These are phyloP conservation scores for Rhodomyrtus psidioides DNA, from an alignment of 441 rosid genomes.

Conservation along the genomic window DNA sequence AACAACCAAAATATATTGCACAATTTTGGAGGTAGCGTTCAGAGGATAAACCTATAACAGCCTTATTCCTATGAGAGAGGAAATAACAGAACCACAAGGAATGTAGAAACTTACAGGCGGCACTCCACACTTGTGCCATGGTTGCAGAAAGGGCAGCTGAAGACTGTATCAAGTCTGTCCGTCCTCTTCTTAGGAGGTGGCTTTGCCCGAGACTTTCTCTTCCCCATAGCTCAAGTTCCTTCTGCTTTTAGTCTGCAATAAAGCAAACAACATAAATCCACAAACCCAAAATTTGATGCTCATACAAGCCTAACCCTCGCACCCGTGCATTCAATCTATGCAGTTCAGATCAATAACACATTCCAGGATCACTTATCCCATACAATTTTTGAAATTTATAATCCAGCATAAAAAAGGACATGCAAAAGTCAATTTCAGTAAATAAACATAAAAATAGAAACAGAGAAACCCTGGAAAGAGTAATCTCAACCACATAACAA, in stretches of 20 bases:
- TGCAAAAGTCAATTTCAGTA: not conserved
- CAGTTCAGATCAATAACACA: not conserved
- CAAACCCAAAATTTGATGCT: not conserved
- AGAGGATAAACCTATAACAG: not conserved
- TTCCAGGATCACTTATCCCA: not conserved
- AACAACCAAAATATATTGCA: not conserved
- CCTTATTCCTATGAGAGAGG: not conserved
- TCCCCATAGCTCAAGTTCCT: slow-evolving; percentile 48
- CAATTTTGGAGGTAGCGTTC: rapidly evolving
- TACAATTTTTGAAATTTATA: not conserved
- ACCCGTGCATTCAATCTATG: not conserved
- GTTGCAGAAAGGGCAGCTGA: slow-evolving; percentile 95
- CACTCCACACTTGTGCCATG: slow-evolving; percentile 95
- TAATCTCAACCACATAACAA: not conserved
- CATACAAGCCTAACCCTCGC: not conserved
- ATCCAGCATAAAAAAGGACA: not conserved
- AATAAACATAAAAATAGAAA: not conserved
- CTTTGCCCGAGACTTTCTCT: slow-evolving; percentile 90
- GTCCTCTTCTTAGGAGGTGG: slow-evolving; percentile 75
- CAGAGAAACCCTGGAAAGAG: not conserved
- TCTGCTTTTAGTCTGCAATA: not conserved
- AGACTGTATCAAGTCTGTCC: slow-evolving; percentile 93
- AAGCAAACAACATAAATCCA: not conserved
- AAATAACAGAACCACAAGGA: not conserved
- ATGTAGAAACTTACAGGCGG: slow-evolving; percentile 34